Conservation (phyloP, 768 basidiomycete species). For the Candolleomyces efflorescens region DNA sequence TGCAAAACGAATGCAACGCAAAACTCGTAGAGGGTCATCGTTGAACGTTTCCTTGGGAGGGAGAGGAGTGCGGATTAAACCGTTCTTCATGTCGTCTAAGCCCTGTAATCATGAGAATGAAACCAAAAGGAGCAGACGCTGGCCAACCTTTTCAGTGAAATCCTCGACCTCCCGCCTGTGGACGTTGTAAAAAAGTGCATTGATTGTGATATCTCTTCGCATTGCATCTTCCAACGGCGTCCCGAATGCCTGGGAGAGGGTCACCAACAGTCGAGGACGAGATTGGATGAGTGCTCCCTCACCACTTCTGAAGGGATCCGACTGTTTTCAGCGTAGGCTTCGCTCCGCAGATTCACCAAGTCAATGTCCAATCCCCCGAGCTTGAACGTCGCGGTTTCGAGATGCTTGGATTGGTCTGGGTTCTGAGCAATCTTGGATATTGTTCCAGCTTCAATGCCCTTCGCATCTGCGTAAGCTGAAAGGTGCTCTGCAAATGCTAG, state of each 20-base stretch:
- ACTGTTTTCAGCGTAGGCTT: conserved; percentile 84
- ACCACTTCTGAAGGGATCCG: conserved; percentile 89
- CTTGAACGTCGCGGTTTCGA: conserved; percentile 88
- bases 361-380: conserved; percentile 83
- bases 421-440: conserved; percentile 88
- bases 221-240: conserved; percentile 90
- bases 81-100: conserved; percentile 72
- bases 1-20: conserved; percentile 88
- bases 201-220: conserved; percentile 92
- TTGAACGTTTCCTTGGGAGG: conserved; percentile 83
- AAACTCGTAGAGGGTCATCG: conserved; percentile 92
- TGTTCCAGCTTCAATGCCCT: conserved; percentile 48
- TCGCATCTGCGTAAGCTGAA: conserved; percentile 50
- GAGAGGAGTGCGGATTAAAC: conserved; percentile 85
- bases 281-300: conserved; percentile 23
- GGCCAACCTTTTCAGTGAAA: conserved; percentile 65
- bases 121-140: background rate
- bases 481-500: conserved; percentile 82
- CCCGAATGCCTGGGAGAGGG: conserved; percentile 66
- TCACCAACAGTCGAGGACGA: background rate
- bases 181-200: conserved; percentile 94
- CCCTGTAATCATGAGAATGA: conserved; percentile 47
- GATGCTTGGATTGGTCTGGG: conserved; percentile 96
- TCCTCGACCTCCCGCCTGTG: conserved; percentile 86
- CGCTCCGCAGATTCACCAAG: conserved; percentile 89